Evolutionary conservation across 495 filamentous ascomycete species (phyloP).

Genomic region (Acidomyces sp.): DNA sequence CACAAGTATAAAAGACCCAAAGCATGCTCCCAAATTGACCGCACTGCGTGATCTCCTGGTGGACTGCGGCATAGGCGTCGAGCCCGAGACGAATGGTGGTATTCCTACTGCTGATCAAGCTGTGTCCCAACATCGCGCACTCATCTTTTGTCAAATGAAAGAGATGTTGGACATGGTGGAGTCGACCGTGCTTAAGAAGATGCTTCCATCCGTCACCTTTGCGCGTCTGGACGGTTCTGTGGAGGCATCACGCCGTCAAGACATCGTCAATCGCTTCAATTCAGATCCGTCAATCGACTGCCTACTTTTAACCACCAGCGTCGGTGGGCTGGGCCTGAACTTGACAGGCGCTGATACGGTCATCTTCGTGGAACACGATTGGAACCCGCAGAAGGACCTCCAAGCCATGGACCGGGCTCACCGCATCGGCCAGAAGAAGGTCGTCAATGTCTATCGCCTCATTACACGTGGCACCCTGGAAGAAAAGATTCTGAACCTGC

Average conservation of each 20-base stretch:
- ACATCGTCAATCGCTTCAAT: conserved; percentile 98
- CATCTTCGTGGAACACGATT: conserved; percentile 98
- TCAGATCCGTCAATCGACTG: conserved; percentile 91
- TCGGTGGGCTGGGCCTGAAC: conserved; percentile 89
- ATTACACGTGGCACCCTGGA: conserved; percentile 91
- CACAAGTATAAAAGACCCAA: conserved; percentile 63
- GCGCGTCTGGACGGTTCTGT: conserved; percentile 85
- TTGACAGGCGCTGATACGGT: conserved; percentile 95
- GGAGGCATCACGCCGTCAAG: conserved; percentile 78
- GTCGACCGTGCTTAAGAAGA: conserved; percentile 68
- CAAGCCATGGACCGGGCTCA: conserved; percentile 99
- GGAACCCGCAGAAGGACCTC: conserved; percentile 97
- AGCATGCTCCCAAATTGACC: conserved; percentile 83
- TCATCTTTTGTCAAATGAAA: conserved; percentile 98
- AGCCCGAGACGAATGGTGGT: conserved; percentile 33
- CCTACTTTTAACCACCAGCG: conserved; percentile 80
- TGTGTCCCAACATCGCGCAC: conserved; percentile 85
- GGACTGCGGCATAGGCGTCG: conserved; percentile 85
- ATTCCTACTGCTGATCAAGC: conserved; percentile 58
- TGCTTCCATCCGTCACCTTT: conserved; percentile 77
- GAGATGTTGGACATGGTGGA: conserved; percentile 99
- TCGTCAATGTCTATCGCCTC: conserved; percentile 96
- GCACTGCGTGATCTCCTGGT: conserved; percentile 80
- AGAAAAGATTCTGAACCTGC: conserved; percentile 94
- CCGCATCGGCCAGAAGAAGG: conserved; percentile 97